Percentiles rank a stretch among this genome's conserved stretches.
phyloP scores from a whole-genome alignment of 1,284 basidiomycete genomes.

The Caloboletus inedulis region DNA sequence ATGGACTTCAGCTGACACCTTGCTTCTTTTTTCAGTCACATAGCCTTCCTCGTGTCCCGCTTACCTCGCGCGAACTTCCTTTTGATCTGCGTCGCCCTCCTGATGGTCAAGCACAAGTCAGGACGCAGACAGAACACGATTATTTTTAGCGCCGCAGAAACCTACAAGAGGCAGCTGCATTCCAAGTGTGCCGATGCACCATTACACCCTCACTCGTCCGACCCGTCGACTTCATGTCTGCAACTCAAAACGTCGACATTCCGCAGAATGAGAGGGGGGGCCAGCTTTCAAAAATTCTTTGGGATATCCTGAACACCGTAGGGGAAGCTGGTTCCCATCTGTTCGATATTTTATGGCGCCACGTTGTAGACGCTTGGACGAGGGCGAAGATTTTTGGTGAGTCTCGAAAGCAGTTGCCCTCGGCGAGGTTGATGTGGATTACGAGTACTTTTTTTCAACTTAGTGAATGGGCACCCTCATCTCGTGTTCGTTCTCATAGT shows the following conservation, averaged over 20 bases:
- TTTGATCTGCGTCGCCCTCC: background rate
- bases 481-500: background rate
- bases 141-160: background rate
- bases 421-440: background rate
- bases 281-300: accelerated
- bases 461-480: background rate
- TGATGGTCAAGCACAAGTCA: background rate
- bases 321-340: background rate
- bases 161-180: conserved; percentile 6
- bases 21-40: no score
- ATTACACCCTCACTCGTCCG: background rate
- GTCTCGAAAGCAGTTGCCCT: background rate
- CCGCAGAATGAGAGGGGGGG: background rate
- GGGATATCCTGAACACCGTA: accelerated
- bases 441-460: background rate
- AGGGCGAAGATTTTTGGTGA: background rate
- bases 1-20: background rate
- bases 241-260: background rate
- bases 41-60: no score
- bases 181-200: background rate
- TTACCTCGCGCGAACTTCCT: background rate
- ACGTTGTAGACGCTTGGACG: background rate
- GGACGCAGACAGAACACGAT: background rate
- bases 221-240: background rate
- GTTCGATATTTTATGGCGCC: background rate